A percentile compares a stretch with the other conserved stretches of the same genome.
Conservation (phyloP, 768 basidiomycete genomes). For the Amyloporia xantha region DNA sequence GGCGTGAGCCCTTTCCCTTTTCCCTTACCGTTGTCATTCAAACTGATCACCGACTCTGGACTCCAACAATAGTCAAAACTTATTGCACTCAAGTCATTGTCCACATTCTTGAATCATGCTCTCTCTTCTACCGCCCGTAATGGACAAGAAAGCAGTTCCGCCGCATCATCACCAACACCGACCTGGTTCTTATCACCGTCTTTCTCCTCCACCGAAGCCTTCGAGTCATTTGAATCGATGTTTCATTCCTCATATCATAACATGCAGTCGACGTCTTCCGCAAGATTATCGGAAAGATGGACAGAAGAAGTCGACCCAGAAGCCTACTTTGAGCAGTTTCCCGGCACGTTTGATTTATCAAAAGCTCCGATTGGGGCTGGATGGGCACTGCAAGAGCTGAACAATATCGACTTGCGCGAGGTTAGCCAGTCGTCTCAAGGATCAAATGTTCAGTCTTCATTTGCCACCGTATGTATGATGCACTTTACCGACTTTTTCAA, state of each 20-base stretch:
- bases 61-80: constrained; percentile 80
- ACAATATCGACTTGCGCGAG: constrained; percentile 6
- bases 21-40: too few species aligned
- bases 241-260: constrained; percentile 25
- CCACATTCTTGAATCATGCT: constrained; percentile 55
- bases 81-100: constrained; percentile 65
- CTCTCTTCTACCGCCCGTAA: constrained; percentile 19
- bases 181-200: constrained; percentile 63
- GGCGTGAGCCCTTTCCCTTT: constrained; percentile 40
- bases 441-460: constrained; percentile 9
- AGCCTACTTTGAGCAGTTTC: constrained; percentile 30
- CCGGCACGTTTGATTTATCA: constrained; percentile 12
- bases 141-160: not conserved
- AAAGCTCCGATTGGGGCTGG: constrained; percentile 7
- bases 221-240: constrained; percentile 44
- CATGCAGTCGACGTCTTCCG: not conserved
- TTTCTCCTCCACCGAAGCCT: constrained; percentile 48
- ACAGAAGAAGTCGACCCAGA: constrained; percentile 29
- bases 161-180: constrained; percentile 25
- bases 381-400: constrained; percentile 21
- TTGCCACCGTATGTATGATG: constrained; percentile 12
- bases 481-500: not conserved
- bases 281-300: constrained; percentile 22
- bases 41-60: too few species aligned
- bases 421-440: constrained; percentile 2